phyloP scores from a whole-genome alignment of 192 early-diverging fungal species.

The Linnemannia hyalina region DNA sequence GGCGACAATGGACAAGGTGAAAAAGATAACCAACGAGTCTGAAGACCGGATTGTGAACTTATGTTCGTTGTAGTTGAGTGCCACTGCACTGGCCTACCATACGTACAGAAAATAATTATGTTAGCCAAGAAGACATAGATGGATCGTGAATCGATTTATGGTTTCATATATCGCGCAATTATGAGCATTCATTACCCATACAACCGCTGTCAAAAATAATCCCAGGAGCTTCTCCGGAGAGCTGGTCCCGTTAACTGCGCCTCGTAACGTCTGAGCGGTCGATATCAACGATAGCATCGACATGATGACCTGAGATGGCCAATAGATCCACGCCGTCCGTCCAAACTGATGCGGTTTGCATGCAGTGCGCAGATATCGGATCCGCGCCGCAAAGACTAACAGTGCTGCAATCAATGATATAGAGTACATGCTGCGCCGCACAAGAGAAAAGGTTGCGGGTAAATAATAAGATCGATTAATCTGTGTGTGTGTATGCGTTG shows the following conservation, averaged over 20 bases:
- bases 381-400: not conserved
- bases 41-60: slow-evolving; percentile 49
- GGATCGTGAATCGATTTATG: not conserved
- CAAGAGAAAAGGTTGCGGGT: not conserved
- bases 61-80: slow-evolving; percentile 45
- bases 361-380: slow-evolving; percentile 10
- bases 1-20: slow-evolving; percentile 11
- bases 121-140: not conserved
- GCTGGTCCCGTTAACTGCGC: not conserved
- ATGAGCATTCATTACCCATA: slow-evolving; percentile 23
- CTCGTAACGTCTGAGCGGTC: not conserved
- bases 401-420: not conserved
- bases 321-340: slow-evolving; percentile 45
- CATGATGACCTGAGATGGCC: slow-evolving; percentile 28
- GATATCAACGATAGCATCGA: not conserved
- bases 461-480: not conserved
- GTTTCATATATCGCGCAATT: not conserved
- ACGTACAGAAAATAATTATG: not conserved
- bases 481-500: too few species aligned
- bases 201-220: not conserved
- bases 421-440: slow-evolving; percentile 13
- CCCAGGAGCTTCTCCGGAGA: slow-evolving; percentile 2
- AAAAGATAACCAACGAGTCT: slow-evolving; percentile 23
- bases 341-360: slow-evolving; percentile 25
- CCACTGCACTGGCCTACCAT: slow-evolving; percentile 9